phyloP scores from a whole-genome alignment of 1,139 yeast genomes.

The Arxiozyma bovina region DNA sequence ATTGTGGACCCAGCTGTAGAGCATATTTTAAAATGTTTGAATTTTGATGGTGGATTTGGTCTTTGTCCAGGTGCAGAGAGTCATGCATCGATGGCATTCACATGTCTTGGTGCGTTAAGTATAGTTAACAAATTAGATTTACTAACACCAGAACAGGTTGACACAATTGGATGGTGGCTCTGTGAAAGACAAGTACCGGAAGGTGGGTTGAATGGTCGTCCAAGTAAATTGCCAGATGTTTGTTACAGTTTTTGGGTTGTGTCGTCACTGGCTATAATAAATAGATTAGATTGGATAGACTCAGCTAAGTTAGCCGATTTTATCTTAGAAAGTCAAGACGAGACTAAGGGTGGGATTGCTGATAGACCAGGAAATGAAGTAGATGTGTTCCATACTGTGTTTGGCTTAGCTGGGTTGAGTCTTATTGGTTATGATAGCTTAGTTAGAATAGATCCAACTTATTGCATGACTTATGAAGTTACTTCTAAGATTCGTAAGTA shows the following conservation, averaged over 20 bases:
- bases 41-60: conserved; percentile 96
- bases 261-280: conserved; percentile 64
- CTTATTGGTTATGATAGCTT: conserved; percentile 54
- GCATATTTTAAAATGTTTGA: conserved; percentile 62
- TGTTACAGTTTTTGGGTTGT: conserved; percentile 98
- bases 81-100: conserved; percentile 88
- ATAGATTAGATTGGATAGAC: conserved; percentile 67
- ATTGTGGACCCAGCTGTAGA: conserved; percentile 57
- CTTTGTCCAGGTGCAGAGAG: conserved; percentile 90
- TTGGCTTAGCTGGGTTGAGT: conserved; percentile 82
- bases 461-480: conserved; percentile 63
- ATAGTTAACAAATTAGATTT: conserved; percentile 52
- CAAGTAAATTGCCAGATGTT: conserved; percentile 91
- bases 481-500: conserved; percentile 40
- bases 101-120: conserved; percentile 74
- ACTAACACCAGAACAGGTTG: conserved; percentile 29
- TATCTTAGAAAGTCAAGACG: conserved; percentile 72
- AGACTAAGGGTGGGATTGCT: conserved; percentile 75
- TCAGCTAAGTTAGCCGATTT: conserved; percentile 49
- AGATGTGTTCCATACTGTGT: conserved; percentile 87
- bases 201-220: conserved; percentile 95
- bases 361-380: conserved; percentile 87
- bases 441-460: conserved; percentile 66
- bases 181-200: conserved; percentile 81
- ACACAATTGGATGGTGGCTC: conserved; percentile 64